Evolutionary conservation across 768 basidiomycete genomes (phyloP).

Genomic region (Russula sp.): DNA sequence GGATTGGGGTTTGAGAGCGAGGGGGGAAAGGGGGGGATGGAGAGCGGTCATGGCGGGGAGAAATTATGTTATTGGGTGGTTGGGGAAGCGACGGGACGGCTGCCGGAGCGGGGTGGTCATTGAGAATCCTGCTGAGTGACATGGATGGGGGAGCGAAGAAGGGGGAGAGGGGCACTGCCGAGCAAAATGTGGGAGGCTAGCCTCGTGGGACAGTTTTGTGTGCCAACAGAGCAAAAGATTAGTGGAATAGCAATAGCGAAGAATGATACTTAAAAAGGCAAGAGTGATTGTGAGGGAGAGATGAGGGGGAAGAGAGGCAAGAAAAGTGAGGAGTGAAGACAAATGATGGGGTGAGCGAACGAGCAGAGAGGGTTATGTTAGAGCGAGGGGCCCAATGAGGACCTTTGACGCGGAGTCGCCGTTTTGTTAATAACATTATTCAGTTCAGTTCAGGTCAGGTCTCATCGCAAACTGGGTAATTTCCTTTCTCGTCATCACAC

Average conservation of each 20-base stretch:
- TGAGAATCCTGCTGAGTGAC: conserved; percentile 28
- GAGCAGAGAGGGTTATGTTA: neutral
- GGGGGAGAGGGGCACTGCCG: neutral
- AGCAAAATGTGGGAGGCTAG: neutral
- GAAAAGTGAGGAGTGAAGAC: neutral
- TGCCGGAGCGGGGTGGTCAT: conserved; percentile 45
- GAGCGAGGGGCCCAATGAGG: conserved; percentile 14
- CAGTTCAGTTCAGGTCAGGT: conserved; percentile 12
- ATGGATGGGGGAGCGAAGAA: conserved; percentile 15
- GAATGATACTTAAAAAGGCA: neutral
- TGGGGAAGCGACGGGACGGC: conserved; percentile 26
- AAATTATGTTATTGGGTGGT: conserved; percentile 31
- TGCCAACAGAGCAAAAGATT: conserved; percentile 1
- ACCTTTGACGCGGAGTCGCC: conserved; percentile 23
- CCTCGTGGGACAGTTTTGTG: conserved; percentile 20
- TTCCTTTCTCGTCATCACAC: conserved; percentile 19
- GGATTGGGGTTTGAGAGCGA: conserved; percentile 19
- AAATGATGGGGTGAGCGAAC: neutral
- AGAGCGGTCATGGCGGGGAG: conserved; percentile 22
- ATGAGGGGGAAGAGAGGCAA: neutral
- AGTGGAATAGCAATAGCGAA: neutral
- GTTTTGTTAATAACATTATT: conserved; percentile 18
- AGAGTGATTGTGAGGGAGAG: neutral
- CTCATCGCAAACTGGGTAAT: conserved; percentile 18
- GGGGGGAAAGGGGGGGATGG: conserved; percentile 19